Evolutionary conservation across 2,329 filamentous ascomycete genomes (phyloP), one percentile per base, ranked within the genome.

Genomic region (Ciborinia camelliae): DNA sequence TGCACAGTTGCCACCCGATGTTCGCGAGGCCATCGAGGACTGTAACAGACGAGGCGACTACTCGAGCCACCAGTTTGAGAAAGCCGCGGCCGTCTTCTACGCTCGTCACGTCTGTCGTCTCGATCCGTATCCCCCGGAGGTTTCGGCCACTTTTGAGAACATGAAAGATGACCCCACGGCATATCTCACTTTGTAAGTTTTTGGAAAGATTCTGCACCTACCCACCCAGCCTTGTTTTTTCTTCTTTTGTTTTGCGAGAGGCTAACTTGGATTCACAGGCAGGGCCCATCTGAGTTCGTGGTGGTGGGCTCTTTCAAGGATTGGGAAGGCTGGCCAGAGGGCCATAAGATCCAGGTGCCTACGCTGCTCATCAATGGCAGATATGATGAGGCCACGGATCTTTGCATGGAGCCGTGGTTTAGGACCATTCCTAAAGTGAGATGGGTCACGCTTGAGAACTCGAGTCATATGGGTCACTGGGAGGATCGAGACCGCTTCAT

Each of bases 321-420:
- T 30, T 81, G 77, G 77, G 71, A 70, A 43, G 71, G 78, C 26
- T 72, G 72, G 1, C 68, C 72, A 1, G 64, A 75, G 23, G 61
- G 79, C 41, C 70, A 75, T 57, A 74, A 76, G 45, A 79, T 81
- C 62, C 71, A 72, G 0, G 75, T 76, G 3, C 72, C 75, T 23
- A 78, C 76, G 5, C 68, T 82, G 41, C 67, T 81, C 0, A 73
- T 79, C 55, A 80, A 81, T 69, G 79, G 78, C 8, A 71, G 74
- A 53, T 79, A 75, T 65, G 79, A 81, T 65, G 63, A 70, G 54
- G 69, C 65, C 5, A 66, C 67, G 12, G 70, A 79, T 66, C 70
- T 75, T 39, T 72, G 69, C 28, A 69, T 75, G n/a, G 68, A 68
- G 54, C 74, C 76, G 0, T 80, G 71, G 67, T 80, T 77, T 65